phyloP scores from a whole-genome alignment of 1,139 yeast species.

The Scheffersomyces titani region DNA sequence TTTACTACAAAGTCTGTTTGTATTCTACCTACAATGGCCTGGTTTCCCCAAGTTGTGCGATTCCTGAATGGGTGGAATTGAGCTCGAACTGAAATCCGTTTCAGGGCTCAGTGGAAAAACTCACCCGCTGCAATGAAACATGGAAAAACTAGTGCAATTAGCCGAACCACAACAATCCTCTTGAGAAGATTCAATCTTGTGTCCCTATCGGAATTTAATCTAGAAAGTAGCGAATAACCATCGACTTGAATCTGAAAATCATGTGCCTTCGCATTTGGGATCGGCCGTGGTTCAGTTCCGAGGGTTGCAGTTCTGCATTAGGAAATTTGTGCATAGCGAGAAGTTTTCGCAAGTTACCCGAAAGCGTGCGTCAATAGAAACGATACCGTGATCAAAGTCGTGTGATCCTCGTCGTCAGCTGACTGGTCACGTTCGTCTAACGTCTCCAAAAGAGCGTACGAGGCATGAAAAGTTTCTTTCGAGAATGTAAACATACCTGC shows the following conservation, averaged over 20 bases:
- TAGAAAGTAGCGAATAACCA: background rate
- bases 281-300: background rate
- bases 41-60: background rate
- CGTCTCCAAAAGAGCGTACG: background rate
- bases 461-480: background rate
- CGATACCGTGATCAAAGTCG: background rate
- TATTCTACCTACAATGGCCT: background rate
- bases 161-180: background rate
- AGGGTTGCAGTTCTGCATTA: background rate
- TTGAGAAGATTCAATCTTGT: background rate
- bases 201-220: background rate
- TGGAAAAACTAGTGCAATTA: background rate
- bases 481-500: background rate
- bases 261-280: background rate
- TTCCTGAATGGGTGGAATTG: background rate
- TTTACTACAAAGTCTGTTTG: background rate
- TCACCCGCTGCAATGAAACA: background rate
- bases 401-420: background rate
- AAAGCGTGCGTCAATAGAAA: background rate
- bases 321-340: background rate
- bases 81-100: background rate
- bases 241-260: background rate
- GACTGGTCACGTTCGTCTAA: background rate
- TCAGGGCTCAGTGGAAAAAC: background rate
- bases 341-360: background rate